Conservation (phyloP, 306 rosid species). For the Cajanus cajan region DNA sequence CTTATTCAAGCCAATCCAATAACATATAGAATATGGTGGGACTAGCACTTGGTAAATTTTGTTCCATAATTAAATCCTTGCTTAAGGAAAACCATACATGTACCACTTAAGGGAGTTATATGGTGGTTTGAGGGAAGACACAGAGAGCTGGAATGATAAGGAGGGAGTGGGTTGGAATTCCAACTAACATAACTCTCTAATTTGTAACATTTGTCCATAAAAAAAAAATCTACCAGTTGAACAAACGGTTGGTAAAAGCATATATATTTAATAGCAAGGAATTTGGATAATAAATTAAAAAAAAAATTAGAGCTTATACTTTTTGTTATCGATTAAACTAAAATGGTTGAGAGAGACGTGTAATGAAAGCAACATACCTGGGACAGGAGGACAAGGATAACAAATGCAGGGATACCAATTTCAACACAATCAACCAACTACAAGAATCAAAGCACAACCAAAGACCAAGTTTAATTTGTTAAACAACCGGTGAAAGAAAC, state of each 20-base stretch:
- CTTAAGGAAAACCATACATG: background rate
- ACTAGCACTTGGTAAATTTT: background rate
- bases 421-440: slow-evolving; percentile 87
- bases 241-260: background rate
- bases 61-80: background rate
- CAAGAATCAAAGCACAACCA: slow-evolving; percentile 35
- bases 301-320: background rate
- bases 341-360: background rate
- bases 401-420: slow-evolving; percentile 83
- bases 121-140: too few species aligned
- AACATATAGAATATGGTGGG: background rate
- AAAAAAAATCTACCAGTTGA: too few species aligned
- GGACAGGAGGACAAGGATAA: slow-evolving; percentile 65
- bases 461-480: slow-evolving; percentile 6
- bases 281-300: background rate
- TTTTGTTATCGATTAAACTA: background rate
- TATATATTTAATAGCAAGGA: background rate
- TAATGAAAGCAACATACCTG: slow-evolving; percentile 51
- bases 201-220: too few species aligned
- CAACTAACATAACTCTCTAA: too few species aligned
- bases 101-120: too few species aligned
- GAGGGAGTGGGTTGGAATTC: too few species aligned
- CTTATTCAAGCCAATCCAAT: too few species aligned
- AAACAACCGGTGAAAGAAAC: slow-evolving; percentile 19
- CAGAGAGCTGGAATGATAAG: too few species aligned